A percentile compares a stretch with the other conserved stretches of the same genome.
Conservation (phyloP, 768 basidiomycete species). For the Tylopilus subfusipes region DNA sequence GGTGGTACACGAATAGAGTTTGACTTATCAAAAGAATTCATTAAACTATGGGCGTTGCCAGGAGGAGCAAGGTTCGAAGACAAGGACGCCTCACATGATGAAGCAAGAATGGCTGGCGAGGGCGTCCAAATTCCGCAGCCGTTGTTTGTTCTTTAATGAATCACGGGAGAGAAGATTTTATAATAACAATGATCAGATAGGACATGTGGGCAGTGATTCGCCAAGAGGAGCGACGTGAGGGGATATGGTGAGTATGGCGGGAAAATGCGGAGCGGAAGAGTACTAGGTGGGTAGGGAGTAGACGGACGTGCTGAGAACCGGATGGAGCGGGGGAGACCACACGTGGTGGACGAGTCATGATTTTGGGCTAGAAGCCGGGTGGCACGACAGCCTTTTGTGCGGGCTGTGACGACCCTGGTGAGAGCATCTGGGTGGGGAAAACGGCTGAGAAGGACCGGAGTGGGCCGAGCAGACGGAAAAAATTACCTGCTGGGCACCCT, state of each 20-base stretch:
- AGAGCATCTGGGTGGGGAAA: constrained; percentile 59
- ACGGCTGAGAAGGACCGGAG: constrained; percentile 10
- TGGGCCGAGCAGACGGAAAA: not conserved
- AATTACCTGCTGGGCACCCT: constrained; percentile 85
- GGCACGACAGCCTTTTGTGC: constrained; percentile 64
- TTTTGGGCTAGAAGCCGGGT: constrained; percentile 66
- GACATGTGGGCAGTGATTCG: constrained; percentile 20
- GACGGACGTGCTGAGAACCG: not conserved
- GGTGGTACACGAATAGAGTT: constrained; percentile 23
- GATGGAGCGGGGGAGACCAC: not conserved
- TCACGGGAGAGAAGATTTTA: constrained; percentile 22
- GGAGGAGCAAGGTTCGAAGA: constrained; percentile 19
- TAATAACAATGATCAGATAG: constrained; percentile 28
- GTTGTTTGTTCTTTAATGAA: constrained; percentile 12
- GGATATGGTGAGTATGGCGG: constrained; percentile 6
- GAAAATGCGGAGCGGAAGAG: constrained; percentile 15
- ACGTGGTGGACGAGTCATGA: not conserved
- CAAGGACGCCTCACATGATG: constrained; percentile 20
- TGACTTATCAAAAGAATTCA: constrained; percentile 19
- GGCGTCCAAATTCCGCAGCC: constrained; percentile 28
- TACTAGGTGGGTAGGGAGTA: constrained; percentile 13
- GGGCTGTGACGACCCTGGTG: constrained; percentile 41
- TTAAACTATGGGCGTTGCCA: constrained; percentile 30
- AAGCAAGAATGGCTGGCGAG: constrained; percentile 10
- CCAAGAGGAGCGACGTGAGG: constrained; percentile 9